Evolutionary conservation across 345 rosid genomes (phyloP).

Genomic region (Moringa oleifera): DNA sequence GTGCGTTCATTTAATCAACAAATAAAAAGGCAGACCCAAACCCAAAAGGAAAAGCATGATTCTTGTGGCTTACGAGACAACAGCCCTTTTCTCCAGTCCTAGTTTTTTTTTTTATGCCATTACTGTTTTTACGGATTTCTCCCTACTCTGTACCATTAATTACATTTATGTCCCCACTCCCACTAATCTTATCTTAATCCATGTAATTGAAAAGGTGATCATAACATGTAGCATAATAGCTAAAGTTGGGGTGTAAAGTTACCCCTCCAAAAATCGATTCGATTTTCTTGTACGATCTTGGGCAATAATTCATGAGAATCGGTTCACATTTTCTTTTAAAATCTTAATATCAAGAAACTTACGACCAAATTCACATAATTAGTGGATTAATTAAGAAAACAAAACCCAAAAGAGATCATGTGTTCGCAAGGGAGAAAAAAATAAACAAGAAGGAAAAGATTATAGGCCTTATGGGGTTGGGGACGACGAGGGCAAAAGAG

Average conservation of each 20-base stretch:
- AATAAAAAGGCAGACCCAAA: constrained; percentile 29
- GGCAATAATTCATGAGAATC: background rate
- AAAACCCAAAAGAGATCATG: no score
- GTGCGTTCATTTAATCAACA: constrained; percentile 43
- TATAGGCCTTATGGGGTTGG: no score
- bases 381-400: no score
- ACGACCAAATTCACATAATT: no score
- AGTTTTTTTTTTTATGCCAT: no score
- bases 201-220: no score
- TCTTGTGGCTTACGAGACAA: constrained; percentile 41
- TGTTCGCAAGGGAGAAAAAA: background rate
- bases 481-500: constrained; percentile 18
- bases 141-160: background rate
- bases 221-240: no score
- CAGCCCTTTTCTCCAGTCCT: constrained; percentile 23
- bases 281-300: background rate
- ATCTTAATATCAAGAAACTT: no score
- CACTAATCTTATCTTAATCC: background rate
- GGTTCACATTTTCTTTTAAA: background rate
- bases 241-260: no score
- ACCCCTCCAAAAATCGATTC: no score
- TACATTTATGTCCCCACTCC: constrained; percentile 9
- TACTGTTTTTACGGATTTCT: constrained; percentile 8
- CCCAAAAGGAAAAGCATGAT: constrained; percentile 38
- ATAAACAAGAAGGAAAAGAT: no score